Evolutionary conservation across 352 stramenopile genomes (phyloP).

Genomic region (Phytophthora aleatoria): DNA sequence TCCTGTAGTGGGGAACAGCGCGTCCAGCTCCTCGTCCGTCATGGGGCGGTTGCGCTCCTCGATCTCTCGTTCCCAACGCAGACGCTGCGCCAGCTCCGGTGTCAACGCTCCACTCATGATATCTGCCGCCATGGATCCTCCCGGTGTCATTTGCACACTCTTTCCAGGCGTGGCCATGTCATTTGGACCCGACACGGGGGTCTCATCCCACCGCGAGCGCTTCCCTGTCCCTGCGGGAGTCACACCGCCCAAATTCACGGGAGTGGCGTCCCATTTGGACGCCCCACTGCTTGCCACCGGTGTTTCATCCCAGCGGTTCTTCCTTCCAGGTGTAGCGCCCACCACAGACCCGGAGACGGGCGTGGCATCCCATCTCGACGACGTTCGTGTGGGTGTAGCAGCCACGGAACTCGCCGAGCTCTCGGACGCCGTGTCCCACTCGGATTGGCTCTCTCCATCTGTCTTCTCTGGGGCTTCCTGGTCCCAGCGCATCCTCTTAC

Average conservation of each 20-base stretch:
- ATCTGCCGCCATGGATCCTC: conserved; percentile 59
- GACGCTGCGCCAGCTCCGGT: conserved; percentile 91
- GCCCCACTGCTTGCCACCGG: conserved; percentile 55
- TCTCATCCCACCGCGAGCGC: conserved; percentile 97
- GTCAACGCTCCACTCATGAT: conserved; percentile 78
- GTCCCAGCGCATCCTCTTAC: conserved; percentile 88
- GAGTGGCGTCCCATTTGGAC: conserved; percentile 95
- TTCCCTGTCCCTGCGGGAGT: conserved; percentile 75
- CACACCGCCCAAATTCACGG: conserved; percentile 55
- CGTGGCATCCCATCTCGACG: conserved; percentile 83
- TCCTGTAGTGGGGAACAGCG: conserved; percentile 94
- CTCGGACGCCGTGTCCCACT: conserved; percentile 77
- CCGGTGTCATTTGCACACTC: conserved; percentile 69
- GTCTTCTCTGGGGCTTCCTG: conserved; percentile 69
- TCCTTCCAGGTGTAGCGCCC: conserved; percentile 52
- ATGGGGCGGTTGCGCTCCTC: conserved; percentile 96
- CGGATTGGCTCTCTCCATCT: conserved; percentile 63
- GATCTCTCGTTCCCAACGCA: conserved; percentile 97
- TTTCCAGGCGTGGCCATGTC: conserved; percentile 60
- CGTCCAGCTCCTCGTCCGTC: conserved; percentile 96
- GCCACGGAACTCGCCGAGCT: conserved; percentile 37
- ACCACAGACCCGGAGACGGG: conserved; percentile 39
- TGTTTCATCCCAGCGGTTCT: conserved; percentile 88
- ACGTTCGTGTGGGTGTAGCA: conserved; percentile 53
- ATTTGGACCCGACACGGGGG: conserved; percentile 68